Percentiles rank a stretch among this genome's conserved stretches.
phyloP scores from a whole-genome alignment of 106 monocot species.

The Apostasia ramifera region DNA sequence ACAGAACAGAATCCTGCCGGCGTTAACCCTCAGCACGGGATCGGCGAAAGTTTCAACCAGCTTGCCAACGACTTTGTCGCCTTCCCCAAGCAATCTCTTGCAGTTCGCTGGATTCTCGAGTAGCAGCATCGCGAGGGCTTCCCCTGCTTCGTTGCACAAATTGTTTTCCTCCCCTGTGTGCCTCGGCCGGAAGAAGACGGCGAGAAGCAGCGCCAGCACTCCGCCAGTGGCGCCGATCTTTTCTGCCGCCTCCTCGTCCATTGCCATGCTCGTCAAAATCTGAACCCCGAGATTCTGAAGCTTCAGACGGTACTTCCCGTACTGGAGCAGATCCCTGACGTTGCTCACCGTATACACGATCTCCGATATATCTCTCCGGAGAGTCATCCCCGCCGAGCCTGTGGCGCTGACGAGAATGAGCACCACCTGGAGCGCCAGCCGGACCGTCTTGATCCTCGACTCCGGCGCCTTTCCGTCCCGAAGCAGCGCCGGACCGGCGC shows the following conservation, averaged over 20 bases:
- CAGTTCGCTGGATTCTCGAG: conserved; percentile 23
- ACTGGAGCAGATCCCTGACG: conserved; percentile 10
- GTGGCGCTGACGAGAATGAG: conserved; percentile 11
- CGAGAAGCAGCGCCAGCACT: conserved; percentile 11
- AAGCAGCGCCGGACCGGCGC: background rate
- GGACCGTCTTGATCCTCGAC: conserved; percentile 5
- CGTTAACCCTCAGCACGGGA: too few relatives aligned
- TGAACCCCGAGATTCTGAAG: conserved; percentile 13
- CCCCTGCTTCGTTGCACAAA: conserved; percentile 21
- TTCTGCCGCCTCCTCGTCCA: conserved; percentile 13
- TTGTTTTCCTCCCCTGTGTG: background rate
- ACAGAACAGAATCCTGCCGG: too few relatives aligned
- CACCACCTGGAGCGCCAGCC: conserved; percentile 8
- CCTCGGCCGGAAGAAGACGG: conserved; percentile 1
- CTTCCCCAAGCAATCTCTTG: too few relatives aligned
- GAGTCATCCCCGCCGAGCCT: conserved; percentile 8
- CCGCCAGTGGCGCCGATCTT: conserved; percentile 12
- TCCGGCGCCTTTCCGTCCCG: background rate
- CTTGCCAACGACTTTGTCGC: too few relatives aligned
- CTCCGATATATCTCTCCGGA: conserved; percentile 10
- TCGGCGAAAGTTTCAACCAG: too few relatives aligned
- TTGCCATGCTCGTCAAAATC: conserved; percentile 13
- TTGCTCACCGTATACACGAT: conserved; percentile 15
- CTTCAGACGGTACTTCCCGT: conserved; percentile 8
- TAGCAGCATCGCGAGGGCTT: conserved; percentile 31